phyloP scores from a whole-genome alignment of 805 yeast genomes.

The Kregervanrija fluxuum region DNA sequence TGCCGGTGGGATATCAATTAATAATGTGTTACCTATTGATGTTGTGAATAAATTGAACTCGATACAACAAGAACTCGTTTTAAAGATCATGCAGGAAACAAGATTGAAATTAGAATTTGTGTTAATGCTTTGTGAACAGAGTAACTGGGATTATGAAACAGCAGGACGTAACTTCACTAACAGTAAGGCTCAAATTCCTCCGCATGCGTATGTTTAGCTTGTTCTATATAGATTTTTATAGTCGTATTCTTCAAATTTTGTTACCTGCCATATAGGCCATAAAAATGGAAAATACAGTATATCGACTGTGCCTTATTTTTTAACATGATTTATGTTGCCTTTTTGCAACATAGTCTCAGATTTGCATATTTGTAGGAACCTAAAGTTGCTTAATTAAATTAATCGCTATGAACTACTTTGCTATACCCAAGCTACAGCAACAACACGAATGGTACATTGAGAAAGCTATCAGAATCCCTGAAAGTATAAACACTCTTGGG shows the following conservation, averaged over 20 bases:
- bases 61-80: slow-evolving; percentile 56
- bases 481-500: too few species aligned
- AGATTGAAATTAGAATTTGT: slow-evolving; percentile 74
- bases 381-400: too few species aligned
- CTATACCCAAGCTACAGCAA: too few species aligned
- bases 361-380: too few species aligned
- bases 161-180: slow-evolving; percentile 67
- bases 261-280: too few species aligned
- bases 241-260: not conserved
- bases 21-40: slow-evolving; percentile 40
- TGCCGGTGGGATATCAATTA: slow-evolving; percentile 13
- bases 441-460: too few species aligned
- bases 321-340: too few species aligned
- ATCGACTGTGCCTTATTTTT: too few species aligned
- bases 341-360: too few species aligned
- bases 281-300: too few species aligned
- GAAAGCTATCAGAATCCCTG: too few species aligned
- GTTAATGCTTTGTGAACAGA: slow-evolving; percentile 77
- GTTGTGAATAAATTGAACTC: slow-evolving; percentile 42
- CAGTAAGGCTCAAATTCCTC: slow-evolving; percentile 48
- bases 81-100: slow-evolving; percentile 63
- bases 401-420: too few species aligned
- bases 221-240: not conserved
- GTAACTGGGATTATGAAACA: slow-evolving; percentile 69
- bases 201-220: slow-evolving; percentile 38